Evolutionary conservation across 768 basidiomycete species (phyloP), one percentile per base, ranked within the genome.

Genomic region (Suillus subluteus): DNA sequence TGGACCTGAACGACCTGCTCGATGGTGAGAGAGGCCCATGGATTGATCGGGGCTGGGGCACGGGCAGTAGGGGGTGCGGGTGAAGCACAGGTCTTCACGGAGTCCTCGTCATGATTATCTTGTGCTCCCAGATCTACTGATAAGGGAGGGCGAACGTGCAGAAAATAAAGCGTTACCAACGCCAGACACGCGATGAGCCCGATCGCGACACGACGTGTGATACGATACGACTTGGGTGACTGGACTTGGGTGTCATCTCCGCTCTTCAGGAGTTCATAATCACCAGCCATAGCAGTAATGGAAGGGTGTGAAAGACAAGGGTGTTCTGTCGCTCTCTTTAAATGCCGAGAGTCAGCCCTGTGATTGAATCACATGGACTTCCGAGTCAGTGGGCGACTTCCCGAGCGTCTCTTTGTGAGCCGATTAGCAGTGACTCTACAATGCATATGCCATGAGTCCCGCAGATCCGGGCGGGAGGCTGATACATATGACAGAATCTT

Each of bases 21-120:
- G 37, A 84, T 64, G 5, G 81, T 77, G 59, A 89, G 79, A 16
- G 85, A 82, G 7, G 82, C 78, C 86, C 87, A 89, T 16, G 82
- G 77, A 68, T 89, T 88, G 48, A 75, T 65, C 4, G 79, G 79
- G 3, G 79, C 80, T 12, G 85, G 84, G 4, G 82, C 79, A 0
- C 68, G 70, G 0, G 83, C 83, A n/a, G 64, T 63, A 16, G 69
- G 79, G 23, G 78, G 76, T 5, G 72, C 62, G 26, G 62, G 64
- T 7, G 82, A 62, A 2, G 71, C 68, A 64, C 85, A 86, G 59
- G 79, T 79, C 55, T 73, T 71, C 32, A 81, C 50, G 37, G 48
- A 65, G 62, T 63, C 69, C 6, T 58, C 68, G 37, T 66, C 64
- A 26, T 63, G 44, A 16, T 9, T 26, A 1, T 62, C 5, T 16